Conservation (phyloP, 768 basidiomycete species). For the Amyloporia xantha region DNA sequence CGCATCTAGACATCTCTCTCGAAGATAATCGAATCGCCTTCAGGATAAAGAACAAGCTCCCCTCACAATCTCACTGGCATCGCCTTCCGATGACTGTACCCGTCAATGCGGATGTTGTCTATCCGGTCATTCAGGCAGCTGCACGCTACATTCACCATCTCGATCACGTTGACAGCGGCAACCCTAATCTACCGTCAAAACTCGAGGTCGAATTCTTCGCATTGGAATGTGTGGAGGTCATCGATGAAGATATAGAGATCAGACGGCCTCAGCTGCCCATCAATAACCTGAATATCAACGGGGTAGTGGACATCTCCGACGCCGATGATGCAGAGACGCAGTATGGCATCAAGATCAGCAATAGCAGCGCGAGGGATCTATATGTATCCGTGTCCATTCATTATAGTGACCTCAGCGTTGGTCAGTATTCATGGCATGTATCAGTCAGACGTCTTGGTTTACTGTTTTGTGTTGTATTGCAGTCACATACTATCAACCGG, state of each 20-base stretch:
- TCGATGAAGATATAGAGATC: no score
- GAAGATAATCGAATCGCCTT: not conserved
- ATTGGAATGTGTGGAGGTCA: no score
- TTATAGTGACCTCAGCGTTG: constrained; percentile 24
- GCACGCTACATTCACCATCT: constrained; percentile 8
- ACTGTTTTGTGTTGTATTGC: not conserved
- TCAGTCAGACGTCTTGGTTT: not conserved
- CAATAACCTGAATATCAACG: no score
- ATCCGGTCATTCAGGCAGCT: constrained; percentile 5
- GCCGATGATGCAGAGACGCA: constrained; percentile 12
- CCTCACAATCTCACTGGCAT: not conserved
- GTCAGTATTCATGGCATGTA: constrained; percentile 14
- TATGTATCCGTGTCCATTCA: constrained; percentile 25
- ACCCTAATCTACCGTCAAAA: no score
- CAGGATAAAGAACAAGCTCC: not conserved
- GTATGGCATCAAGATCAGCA: constrained; percentile 20
- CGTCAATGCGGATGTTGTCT: not conserved
- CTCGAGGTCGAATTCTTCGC: no score
- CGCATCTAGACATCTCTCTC: not conserved
- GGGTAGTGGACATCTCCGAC: no score
- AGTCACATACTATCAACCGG: constrained; percentile 1
- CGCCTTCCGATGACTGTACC: not conserved
- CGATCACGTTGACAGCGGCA: no score
- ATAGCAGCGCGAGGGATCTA: constrained; percentile 16
- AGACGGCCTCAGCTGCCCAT: no score